Base-by-base conservation (phyloP, 331 rosid genomes). In the Cydonia oblonga region DNA sequence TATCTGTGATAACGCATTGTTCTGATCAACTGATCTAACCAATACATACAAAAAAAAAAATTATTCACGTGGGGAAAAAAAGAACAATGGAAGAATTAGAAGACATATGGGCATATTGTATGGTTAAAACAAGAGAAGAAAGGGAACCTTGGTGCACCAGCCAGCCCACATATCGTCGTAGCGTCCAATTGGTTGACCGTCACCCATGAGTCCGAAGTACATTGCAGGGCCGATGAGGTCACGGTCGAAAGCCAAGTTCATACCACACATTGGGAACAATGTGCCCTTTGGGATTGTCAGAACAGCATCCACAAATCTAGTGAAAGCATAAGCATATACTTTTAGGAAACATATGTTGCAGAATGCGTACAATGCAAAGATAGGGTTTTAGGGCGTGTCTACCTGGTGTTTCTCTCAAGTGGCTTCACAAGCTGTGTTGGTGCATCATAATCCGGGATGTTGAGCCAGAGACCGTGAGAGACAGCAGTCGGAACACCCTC, bases 201-300 rank as follows among this genome's bases (percentile, higher is more conserved):
- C 89, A 5, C 89, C 89, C 89, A 85, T 85, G 78, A 86, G 89
- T 24, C 89, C 89, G 19, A 86, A 86, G 83, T 86, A 86, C 89
- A 86, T 86, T 58, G 89, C 89, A 22, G 89, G 87, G 64, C 89
- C 89, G 20, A 86, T 86, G 67, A 86, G 87, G 5, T 86, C 89
- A 20, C 89, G 89, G 71, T 86, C 85, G 30, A 86, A 86, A 59
- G 82, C 82, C 81, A 86, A 80, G 26, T 86, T 86, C 89, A 86
- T 86, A 18, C 89, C 89, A 29, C 89, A 86, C 89, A 86, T 86
- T 33, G 90, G 89, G 74, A 86, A 86, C 73, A 86, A 22, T 26
- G 87, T 86, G 29, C 87, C 87, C 74, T 86, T 86, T 7, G 90
- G 90, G 20, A 86, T 86, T n/a, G 90, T 86, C 68, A 86, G 75